phyloP scores from a whole-genome alignment of 2,329 filamentous ascomycete genomes.

The Cladosporium halotolerans region DNA sequence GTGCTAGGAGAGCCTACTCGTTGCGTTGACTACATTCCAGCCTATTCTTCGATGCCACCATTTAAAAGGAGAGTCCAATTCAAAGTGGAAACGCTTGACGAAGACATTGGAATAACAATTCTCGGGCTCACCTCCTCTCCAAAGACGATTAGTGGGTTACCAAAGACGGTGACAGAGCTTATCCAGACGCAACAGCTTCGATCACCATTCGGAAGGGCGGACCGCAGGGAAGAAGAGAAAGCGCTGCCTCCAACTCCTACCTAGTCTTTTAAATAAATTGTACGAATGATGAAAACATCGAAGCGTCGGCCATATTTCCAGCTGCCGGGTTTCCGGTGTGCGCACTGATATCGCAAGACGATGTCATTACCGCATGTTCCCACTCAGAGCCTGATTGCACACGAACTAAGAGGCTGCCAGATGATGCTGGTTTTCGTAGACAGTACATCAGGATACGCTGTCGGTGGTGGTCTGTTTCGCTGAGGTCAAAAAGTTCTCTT shows the following conservation, averaged over 20 bases:
- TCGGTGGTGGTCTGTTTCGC: no score
- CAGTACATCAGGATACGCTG: no score
- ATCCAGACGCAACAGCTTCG: conserved; percentile 12
- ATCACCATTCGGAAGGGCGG: conserved; percentile 15
- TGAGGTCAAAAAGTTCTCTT: no score
- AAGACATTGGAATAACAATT: conserved; percentile 13
- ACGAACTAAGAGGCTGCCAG: no score
- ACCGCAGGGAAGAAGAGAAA: conserved; percentile 11
- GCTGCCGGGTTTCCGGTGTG: not conserved
- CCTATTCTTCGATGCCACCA: not conserved
- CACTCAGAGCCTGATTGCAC: no score
- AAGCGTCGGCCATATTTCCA: not conserved
- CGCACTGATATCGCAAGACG: no score
- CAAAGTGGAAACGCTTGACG: conserved; percentile 8
- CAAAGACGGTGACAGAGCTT: conserved; percentile 12
- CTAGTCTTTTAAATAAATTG: no score
- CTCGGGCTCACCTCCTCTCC: conserved; percentile 13
- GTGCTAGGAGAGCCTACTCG: conserved; percentile 12
- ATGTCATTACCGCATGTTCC: no score
- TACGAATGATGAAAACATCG: no score
- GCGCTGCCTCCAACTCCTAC: not conserved
- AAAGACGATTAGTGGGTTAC: conserved; percentile 16
- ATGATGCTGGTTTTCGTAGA: no score
- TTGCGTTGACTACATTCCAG: conserved; percentile 13
- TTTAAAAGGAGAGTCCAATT: conserved; percentile 14